These are phyloP conservation scores for Copromyces sp. DNA, from an alignment of 495 filamentous ascomycete genomes.

Conservation along the genomic window DNA sequence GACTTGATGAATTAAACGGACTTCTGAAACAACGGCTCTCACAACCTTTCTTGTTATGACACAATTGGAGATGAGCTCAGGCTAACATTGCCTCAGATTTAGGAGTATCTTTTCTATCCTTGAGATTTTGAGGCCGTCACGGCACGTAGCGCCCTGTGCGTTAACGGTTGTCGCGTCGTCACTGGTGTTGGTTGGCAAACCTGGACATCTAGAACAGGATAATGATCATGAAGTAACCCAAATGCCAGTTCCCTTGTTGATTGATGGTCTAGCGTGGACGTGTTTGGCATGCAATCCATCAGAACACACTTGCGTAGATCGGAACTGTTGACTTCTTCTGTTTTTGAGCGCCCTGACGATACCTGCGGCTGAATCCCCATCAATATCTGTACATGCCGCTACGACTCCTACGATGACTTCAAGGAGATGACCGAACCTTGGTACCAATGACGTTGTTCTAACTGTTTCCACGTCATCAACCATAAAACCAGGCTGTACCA, in stretches of 20 bases:
- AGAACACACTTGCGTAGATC: neutral
- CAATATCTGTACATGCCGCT: neutral
- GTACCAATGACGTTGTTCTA: neutral
- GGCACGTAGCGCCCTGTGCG: neutral
- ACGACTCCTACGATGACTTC: neutral
- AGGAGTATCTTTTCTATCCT: neutral
- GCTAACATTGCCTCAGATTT: constrained; percentile 10
- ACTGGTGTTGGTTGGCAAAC: neutral
- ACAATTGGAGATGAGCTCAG: neutral
- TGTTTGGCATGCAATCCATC: neutral
- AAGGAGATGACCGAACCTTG: neutral
- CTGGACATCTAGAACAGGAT: neutral
- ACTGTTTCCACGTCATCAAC: neutral
- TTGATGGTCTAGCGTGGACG: neutral
- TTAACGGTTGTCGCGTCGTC: neutral
- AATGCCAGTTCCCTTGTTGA: neutral
- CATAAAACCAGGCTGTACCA: neutral
- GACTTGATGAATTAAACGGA: constrained; percentile 48
- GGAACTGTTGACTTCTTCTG: neutral
- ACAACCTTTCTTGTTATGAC: neutral
- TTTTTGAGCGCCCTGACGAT: neutral
- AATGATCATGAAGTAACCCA: neutral
- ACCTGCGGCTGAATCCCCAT: neutral
- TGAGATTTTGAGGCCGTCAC: neutral
- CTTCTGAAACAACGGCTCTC: constrained; percentile 38